Evolutionary conservation across 2,329 filamentous ascomycete species (phyloP).

Genomic region (Botrytis tulipae): DNA sequence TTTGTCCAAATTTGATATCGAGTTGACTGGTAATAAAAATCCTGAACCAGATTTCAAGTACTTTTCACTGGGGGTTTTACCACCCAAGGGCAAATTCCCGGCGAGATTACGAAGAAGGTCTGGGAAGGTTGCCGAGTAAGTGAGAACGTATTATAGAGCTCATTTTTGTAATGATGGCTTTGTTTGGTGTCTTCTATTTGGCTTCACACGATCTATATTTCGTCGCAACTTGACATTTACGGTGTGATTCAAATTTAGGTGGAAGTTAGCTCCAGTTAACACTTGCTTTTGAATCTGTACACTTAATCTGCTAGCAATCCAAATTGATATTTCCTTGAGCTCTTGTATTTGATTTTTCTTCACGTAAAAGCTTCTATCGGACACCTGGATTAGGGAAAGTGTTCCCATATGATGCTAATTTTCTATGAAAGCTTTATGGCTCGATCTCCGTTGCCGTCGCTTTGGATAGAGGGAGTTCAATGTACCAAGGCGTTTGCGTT

Average conservation of each 20-base stretch:
- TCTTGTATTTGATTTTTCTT: too few species aligned
- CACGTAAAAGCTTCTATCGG: background rate
- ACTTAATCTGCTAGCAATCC: background rate
- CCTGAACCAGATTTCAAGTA: conserved; percentile 25
- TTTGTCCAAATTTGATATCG: conserved; percentile 38
- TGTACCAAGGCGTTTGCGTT: conserved; percentile 49
- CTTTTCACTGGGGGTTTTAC: conserved; percentile 30
- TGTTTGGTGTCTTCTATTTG: background rate
- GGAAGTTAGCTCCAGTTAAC: background rate
- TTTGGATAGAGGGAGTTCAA: conserved; percentile 7
- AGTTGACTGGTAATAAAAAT: conserved; percentile 25
- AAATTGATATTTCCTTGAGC: background rate
- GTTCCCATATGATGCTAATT: background rate
- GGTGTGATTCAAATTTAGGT: background rate
- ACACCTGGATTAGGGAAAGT: background rate
- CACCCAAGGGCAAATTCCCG: conserved; percentile 25
- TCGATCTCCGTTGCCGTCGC: background rate
- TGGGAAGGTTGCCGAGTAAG: background rate
- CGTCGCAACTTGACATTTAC: background rate
- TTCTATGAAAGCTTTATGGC: background rate
- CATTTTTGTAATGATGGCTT: background rate
- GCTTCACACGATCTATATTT: background rate
- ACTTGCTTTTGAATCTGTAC: background rate
- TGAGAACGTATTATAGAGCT: background rate
- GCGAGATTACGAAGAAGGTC: conserved; percentile 26